Conservation (phyloP, 345 rosid species). For the Dipteronia sinensis region DNA sequence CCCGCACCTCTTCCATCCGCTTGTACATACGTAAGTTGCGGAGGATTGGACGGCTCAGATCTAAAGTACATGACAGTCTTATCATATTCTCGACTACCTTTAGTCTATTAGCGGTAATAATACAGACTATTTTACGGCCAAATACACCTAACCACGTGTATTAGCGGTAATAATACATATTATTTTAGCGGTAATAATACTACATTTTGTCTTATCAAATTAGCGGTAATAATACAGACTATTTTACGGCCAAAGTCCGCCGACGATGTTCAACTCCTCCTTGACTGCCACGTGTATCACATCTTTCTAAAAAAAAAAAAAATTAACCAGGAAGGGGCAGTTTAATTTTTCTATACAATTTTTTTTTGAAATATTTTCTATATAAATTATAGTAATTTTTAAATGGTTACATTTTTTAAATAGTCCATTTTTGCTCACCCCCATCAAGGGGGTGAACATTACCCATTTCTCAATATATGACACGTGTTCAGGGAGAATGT, state of each 20-base stretch:
- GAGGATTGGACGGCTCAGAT: slow-evolving; percentile 44
- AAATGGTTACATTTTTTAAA: no score
- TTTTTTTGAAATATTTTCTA: no score
- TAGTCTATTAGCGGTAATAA: background rate
- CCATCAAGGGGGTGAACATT: no score
- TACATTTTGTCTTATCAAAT: slow-evolving; percentile 12
- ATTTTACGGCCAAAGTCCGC: background rate
- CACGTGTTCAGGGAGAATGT: no score
- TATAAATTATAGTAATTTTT: no score
- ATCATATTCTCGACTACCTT: slow-evolving; percentile 9
- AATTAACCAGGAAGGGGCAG: no score
- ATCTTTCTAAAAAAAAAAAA: background rate
- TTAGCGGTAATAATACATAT: background rate
- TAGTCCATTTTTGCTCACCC: no score
- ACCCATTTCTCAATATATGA: no score
- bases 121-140: background rate
- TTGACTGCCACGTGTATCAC: background rate
- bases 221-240: background rate
- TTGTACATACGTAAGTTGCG: slow-evolving; percentile 19
- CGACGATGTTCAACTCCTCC: background rate
- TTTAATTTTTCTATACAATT: no score
- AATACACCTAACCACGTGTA: no score
- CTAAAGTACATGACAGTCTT: slow-evolving; percentile 14
- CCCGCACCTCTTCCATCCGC: background rate
- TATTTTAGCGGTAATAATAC: no score